Evolutionary conservation across 805 yeast genomes (phyloP).

Genomic region (Cyberlindnera sargentensis): DNA sequence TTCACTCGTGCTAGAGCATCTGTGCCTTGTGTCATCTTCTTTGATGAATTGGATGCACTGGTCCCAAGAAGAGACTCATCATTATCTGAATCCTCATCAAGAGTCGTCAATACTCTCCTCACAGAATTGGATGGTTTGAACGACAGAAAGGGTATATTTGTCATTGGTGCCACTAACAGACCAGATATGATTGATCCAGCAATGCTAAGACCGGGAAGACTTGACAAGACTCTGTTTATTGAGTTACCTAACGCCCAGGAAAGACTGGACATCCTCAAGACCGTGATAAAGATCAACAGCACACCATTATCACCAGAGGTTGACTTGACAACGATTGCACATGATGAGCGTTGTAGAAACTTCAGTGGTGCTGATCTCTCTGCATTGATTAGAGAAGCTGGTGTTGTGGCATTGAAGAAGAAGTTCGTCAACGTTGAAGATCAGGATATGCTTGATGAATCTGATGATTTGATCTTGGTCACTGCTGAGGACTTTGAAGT

Average conservation of each 20-base stretch:
- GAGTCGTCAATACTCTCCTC: slow-evolving; percentile 90
- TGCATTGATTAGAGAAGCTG: slow-evolving; percentile 89
- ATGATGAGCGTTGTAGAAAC: slow-evolving; percentile 75
- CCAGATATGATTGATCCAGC: slow-evolving; percentile 99
- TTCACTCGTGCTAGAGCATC: slow-evolving; percentile 90
- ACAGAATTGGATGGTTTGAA: slow-evolving; percentile 94
- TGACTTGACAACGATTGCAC: slow-evolving; percentile 54
- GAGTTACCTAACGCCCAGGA: slow-evolving; percentile 80
- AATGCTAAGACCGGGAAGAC: slow-evolving; percentile 93
- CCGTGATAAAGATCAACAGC: slow-evolving; percentile 61
- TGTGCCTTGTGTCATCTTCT: slow-evolving; percentile 88
- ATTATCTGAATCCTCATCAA: slow-evolving; percentile 79
- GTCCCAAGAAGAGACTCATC: slow-evolving; percentile 92
- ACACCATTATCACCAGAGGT: slow-evolving; percentile 69
- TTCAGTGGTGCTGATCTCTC: slow-evolving; percentile 96
- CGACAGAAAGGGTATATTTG: slow-evolving; percentile 88
- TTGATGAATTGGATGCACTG: slow-evolving; percentile 93
- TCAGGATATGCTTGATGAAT: slow-evolving; percentile 34
- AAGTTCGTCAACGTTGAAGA: slow-evolving; percentile 50
- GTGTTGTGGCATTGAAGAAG: slow-evolving; percentile 76
- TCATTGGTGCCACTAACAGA: slow-evolving; percentile 93
- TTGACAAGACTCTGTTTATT: slow-evolving; percentile 87
- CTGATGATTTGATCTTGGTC: slow-evolving; percentile 43
- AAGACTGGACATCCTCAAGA: slow-evolving; percentile 72
- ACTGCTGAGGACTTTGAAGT: slow-evolving; percentile 55